Evolutionary conservation across 164 flowering plant genomes (phyloP).

Genomic region (Akebia trifoliata): DNA sequence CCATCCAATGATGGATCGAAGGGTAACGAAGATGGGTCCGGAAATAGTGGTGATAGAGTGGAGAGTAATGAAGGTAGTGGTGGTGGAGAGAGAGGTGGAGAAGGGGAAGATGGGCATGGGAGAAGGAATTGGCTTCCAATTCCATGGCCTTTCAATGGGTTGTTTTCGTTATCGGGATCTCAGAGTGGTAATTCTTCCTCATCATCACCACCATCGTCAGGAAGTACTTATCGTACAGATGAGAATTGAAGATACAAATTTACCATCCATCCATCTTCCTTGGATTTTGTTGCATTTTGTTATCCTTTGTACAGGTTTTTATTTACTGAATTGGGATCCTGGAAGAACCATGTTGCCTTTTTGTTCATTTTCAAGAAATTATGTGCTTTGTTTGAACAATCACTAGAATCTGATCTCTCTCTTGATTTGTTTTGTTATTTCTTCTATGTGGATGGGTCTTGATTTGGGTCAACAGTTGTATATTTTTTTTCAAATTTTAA

Average conservation of each 20-base stretch:
- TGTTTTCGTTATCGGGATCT: constrained; percentile 45
- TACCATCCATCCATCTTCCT: neutral
- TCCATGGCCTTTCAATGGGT: constrained; percentile 60
- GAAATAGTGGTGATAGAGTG: constrained; percentile 16
- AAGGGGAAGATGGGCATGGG: constrained; percentile 33
- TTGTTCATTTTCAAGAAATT: neutral
- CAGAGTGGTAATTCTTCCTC: constrained; percentile 32
- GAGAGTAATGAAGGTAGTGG: constrained; percentile 8
- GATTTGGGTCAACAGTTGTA: no score
- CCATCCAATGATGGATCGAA: constrained; percentile 63
- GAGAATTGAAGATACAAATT: constrained; percentile 28
- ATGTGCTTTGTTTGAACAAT: no score
- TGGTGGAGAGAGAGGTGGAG: constrained; percentile 18
- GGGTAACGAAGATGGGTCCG: constrained; percentile 28
- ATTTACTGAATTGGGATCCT: constrained; percentile 7
- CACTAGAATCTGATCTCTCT: no score
- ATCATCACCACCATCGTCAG: constrained; percentile 17
- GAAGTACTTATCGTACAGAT: constrained; percentile 24
- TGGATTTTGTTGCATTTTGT: constrained; percentile 13
- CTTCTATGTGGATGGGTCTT: no score
- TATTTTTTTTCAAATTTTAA: no score
- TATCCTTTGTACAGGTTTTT: constrained; percentile 23
- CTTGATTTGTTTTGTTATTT: no score
- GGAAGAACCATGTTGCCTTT: constrained; percentile 9
- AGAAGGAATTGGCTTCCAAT: constrained; percentile 44